Conservation (phyloP, 164 flowering plant genomes). For the Saururus chinensis region DNA sequence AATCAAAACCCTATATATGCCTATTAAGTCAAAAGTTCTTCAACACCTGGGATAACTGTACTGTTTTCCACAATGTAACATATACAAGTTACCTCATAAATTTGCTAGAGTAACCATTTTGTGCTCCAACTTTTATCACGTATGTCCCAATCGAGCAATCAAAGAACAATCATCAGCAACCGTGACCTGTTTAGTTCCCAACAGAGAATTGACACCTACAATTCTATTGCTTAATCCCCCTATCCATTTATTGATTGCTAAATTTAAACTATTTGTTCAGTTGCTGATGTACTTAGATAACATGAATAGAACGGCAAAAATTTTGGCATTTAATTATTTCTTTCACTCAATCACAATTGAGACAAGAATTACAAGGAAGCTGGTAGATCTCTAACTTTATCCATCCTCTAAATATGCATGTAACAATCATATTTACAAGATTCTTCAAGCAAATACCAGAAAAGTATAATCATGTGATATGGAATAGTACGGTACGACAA, state of each 20-base stretch:
- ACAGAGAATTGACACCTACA: slow-evolving; percentile 33
- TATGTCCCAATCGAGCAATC: slow-evolving; percentile 57
- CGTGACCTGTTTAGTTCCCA: slow-evolving; percentile 73
- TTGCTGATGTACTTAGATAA: no score
- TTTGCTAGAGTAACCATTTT: slow-evolving; percentile 51
- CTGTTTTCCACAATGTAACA: slow-evolving; percentile 19
- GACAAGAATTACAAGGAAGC: no score
- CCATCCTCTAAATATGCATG: no score
- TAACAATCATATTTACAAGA: no score
- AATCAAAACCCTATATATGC: not conserved
- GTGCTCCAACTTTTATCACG: slow-evolving; percentile 72
- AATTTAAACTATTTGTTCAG: not conserved
- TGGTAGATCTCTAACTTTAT: no score
- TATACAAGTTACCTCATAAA: slow-evolving; percentile 65
- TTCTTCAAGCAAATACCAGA: no score
- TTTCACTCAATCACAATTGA: no score
- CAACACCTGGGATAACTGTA: not conserved
- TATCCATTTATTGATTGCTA: not conserved
- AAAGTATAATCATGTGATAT: no score
- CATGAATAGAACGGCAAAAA: no score
- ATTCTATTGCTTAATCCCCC: slow-evolving; percentile 13
- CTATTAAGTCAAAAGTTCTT: not conserved
- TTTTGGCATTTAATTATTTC: no score
- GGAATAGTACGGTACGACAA: no score
- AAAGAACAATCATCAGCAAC: slow-evolving; percentile 54